phyloP scores from a whole-genome alignment of 129 eudicot species.

The Cynara cardunculus region DNA sequence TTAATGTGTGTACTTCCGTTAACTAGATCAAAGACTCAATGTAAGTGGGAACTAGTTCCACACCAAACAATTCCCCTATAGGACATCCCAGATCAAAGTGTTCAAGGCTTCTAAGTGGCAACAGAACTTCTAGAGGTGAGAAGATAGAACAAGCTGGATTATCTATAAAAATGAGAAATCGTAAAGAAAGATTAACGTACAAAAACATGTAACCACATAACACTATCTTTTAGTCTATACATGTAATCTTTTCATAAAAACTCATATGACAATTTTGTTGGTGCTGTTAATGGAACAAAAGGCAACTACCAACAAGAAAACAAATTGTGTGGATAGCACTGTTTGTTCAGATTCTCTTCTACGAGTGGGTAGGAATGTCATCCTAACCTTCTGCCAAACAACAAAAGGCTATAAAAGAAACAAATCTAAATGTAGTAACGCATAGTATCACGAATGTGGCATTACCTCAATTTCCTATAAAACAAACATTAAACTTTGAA shows the following conservation, averaged over 20 bases:
- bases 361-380: not conserved
- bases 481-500: not conserved
- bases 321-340: not conserved
- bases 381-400: not conserved
- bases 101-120: not conserved
- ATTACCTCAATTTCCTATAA: conserved; percentile 1
- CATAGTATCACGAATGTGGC: not conserved
- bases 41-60: not conserved
- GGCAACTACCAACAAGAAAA: not conserved
- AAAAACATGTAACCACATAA: not conserved
- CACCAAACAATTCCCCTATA: not conserved
- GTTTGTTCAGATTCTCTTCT: not conserved
- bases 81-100: not conserved
- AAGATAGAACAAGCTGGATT: not conserved
- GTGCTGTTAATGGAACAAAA: not conserved
- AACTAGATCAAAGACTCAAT: not conserved
- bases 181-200: not conserved
- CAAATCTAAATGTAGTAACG: not conserved
- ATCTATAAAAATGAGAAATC: not conserved
- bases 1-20: not conserved
- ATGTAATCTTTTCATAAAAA: not conserved
- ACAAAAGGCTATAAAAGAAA: not conserved
- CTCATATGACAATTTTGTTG: not conserved
- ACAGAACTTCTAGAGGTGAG: not conserved
- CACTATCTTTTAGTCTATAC: not conserved